Percentiles rank a stretch among this genome's conserved stretches.
Conservation (phyloP, 176 grass and related monocot species). For the sorghum (Sorghum bicolor) region DNA sequence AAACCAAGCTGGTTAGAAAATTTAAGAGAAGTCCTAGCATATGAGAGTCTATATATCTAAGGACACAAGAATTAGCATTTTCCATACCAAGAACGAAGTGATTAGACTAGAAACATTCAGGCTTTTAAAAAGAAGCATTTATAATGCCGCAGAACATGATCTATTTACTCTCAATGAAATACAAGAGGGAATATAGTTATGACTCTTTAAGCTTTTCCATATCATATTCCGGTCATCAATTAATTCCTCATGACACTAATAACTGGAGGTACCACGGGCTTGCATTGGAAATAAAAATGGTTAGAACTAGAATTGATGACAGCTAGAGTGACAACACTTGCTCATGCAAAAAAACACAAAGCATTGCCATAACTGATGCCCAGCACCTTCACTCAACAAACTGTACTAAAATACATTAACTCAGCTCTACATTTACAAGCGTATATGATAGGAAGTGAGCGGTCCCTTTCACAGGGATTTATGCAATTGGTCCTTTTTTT, state of each 20-base stretch:
- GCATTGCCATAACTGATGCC: not conserved
- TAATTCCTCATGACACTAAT: conserved; percentile 25
- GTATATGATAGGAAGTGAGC: not conserved
- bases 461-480: not conserved
- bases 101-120: conserved; percentile 8
- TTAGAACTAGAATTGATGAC: not conserved
- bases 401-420: conserved; percentile 16
- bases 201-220: not conserved
- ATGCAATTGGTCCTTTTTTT: not conserved
- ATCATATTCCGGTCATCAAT: not conserved
- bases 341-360: not conserved
- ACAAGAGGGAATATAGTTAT: not conserved
- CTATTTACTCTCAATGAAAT: not conserved
- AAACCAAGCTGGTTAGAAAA: not conserved
- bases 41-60: not conserved
- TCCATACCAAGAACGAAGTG: not conserved
- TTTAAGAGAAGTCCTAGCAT: not conserved
- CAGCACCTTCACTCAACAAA: not conserved
- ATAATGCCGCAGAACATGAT: not conserved
- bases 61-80: not conserved
- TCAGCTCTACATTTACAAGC: conserved; percentile 17
- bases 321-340: not conserved
- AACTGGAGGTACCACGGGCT: not conserved
- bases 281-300: not conserved
- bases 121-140: not conserved